Evolutionary conservation across 2,329 filamentous ascomycete species (phyloP).

Genomic region (Cordyceps militaris): DNA sequence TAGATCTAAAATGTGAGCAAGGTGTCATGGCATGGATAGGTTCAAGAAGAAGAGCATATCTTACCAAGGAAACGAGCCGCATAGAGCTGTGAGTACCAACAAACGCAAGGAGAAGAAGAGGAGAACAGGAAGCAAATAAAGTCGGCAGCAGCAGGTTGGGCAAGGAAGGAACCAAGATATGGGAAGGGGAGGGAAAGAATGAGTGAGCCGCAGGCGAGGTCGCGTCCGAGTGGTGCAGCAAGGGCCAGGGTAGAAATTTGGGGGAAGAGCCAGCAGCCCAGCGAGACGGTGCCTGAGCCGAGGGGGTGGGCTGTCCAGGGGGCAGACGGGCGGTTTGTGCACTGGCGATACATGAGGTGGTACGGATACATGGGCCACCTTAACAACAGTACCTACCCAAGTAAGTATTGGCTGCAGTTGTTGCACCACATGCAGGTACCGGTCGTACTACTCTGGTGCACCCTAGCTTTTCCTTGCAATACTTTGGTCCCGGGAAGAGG

Average conservation of each 20-base stretch:
- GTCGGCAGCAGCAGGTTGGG: not conserved
- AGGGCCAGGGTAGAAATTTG: constrained; percentile 3
- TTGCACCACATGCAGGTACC: constrained; percentile 9
- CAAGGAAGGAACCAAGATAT: not conserved
- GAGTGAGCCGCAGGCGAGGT: constrained; percentile 1
- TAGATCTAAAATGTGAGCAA: not conserved
- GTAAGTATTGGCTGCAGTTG: too few species aligned
- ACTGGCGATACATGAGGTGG: not conserved
- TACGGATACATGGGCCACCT: not conserved
- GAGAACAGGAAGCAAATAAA: not conserved
- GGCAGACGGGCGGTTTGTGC: constrained; percentile 3
- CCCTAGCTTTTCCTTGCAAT: too few species aligned
- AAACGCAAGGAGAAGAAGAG: not conserved
- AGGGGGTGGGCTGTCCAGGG: constrained; percentile 1
- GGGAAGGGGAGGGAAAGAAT: constrained; percentile 13
- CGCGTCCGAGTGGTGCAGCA: constrained; percentile 6
- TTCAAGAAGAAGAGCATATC: too few species aligned
- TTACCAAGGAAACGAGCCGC: not conserved
- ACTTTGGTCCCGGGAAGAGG: too few species aligned
- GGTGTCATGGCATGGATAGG: too few species aligned
- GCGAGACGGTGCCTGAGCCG: constrained; percentile 1
- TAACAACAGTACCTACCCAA: not conserved
- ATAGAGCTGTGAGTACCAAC: not conserved
- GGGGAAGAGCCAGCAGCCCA: constrained; percentile 2
- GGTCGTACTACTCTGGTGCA: too few species aligned